Evolutionary conservation across 352 stramenopile species (phyloP).

Genomic region (Aphanomyces euteiches): DNA sequence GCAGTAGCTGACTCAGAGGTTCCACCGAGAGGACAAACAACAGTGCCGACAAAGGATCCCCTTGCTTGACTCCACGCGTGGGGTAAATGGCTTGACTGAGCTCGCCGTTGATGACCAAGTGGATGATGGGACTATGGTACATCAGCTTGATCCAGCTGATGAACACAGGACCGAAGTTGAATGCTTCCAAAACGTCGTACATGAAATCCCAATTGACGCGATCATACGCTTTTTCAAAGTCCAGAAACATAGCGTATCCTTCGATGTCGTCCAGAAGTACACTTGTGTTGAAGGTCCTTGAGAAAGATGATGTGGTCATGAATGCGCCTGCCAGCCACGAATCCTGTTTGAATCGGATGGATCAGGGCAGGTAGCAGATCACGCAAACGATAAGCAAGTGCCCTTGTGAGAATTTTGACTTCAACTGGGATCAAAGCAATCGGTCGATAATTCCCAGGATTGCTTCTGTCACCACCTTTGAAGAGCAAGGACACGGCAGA

Average conservation of each 20-base stretch:
- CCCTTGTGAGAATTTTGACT: conserved; percentile 32
- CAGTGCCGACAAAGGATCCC: not conserved
- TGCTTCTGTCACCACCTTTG: conserved; percentile 27
- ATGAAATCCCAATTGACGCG: conserved; percentile 36
- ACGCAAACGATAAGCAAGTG: not conserved
- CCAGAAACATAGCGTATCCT: conserved; percentile 32
- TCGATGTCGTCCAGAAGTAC: conserved; percentile 21
- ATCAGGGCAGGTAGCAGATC: conserved; percentile 8
- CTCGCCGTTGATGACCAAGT: conserved; percentile 19
- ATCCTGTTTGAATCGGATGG: conserved; percentile 33
- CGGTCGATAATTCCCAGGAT: conserved; percentile 33
- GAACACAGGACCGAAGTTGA: conserved; percentile 31
- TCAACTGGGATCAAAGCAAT: conserved; percentile 38
- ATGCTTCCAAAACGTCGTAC: conserved; percentile 25
- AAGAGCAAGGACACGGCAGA: conserved; percentile 28
- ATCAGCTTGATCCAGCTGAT: not conserved
- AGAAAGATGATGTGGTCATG: conserved; percentile 33
- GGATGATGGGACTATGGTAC: not conserved
- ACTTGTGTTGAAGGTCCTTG: conserved; percentile 29
- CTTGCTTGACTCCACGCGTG: conserved; percentile 30
- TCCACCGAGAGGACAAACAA: not conserved
- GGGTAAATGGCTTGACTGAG: not conserved
- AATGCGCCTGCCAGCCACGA: conserved; percentile 29
- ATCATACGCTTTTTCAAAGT: conserved; percentile 38
- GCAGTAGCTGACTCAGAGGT: not conserved